Evolutionary conservation across 2,329 filamentous ascomycete genomes (phyloP).

Genomic region (Epichloe baconii): DNA sequence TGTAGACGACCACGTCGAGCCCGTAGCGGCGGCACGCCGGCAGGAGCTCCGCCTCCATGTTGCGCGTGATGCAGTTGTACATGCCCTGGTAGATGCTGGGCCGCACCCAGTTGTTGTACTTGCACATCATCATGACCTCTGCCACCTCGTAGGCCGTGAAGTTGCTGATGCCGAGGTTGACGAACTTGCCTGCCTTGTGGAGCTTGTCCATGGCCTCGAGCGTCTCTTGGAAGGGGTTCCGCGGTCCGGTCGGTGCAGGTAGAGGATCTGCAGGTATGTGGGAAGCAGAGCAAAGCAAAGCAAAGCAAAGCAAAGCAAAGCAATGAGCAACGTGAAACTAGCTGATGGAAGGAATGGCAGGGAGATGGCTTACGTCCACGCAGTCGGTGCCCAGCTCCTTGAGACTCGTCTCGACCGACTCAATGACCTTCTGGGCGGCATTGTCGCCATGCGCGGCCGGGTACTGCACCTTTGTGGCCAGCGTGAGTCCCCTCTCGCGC

Average conservation of each 20-base stretch:
- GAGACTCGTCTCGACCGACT: constrained; percentile 53
- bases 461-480: constrained; percentile 68
- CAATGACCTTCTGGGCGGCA: constrained; percentile 47
- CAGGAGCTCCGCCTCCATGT: constrained; percentile 63
- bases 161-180: constrained; percentile 68
- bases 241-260: constrained; percentile 35
- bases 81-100: constrained; percentile 80
- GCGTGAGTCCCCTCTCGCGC: constrained; percentile 62
- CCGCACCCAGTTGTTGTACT: constrained; percentile 66
- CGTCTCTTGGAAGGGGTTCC: constrained; percentile 64
- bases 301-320: too few relatives aligned
- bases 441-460: constrained; percentile 24
- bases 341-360: too few relatives aligned
- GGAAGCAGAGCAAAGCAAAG: neutral
- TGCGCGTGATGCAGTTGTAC: constrained; percentile 71
- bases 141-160: constrained; percentile 81
- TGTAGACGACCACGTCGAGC: constrained; percentile 69
- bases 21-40: constrained; percentile 63
- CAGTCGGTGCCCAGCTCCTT: constrained; percentile 59
- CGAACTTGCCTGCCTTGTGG: constrained; percentile 78
- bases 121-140: constrained; percentile 68
- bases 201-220: constrained; percentile 65
- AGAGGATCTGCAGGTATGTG: constrained; percentile 18
- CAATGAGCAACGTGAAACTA: neutral
- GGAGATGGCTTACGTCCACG: constrained; percentile 44